Base-by-base conservation (phyloP, 768 basidiomycete genomes). In the Steccherinum ochraceum region DNA sequence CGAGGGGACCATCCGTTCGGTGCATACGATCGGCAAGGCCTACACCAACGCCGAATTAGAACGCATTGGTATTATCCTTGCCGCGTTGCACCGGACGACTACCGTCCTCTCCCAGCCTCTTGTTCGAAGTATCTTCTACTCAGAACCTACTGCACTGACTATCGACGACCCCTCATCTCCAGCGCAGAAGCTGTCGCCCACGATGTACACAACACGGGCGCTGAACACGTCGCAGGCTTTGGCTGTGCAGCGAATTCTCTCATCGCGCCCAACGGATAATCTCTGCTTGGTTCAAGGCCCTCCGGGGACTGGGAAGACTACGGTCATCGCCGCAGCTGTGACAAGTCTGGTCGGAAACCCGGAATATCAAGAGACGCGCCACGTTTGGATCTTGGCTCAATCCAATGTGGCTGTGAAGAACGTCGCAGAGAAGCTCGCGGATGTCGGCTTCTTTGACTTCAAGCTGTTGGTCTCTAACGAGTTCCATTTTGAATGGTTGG, bases 331-430 rank as follows among this genome's bases (percentile, higher is more conserved):
- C 2, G 69, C 68, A 0, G 55, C 62, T 3, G 66, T 67, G 1
- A 48, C 51, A 1, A 70, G 67, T 12, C 20, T 62, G 11, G 11
- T 56, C 44, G 43, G 41, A 1, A 47, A 49, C 16, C 56, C 51
- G 12, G 19, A 20, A 5, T 51, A 51, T 3, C 59, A 35, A 13
- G 18, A 20, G 5, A 48, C 53, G 4, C 58, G 42, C 23, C 46
- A 56, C 5, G 57, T 73, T 11, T 77, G 72, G 69, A 53, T 78
- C 24, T 61, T 70, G 21, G 74, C 76, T 0, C 77, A 77, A 21
- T 76, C 75, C 0, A 78, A 77, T 35, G 72, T 77, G 26, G 76
- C 72, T 0, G 76, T 77, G 19, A 78, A 78, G 56, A 77, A 77
- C 51, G 75, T 77, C n/a, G 75, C 75, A 0, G 72, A 76, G 52